Percentiles rank a stretch among this genome's conserved stretches.
These are phyloP conservation scores for Termitomyces sp. DNA, from an alignment of 768 basidiomycete genomes.

Conservation along the genomic window DNA sequence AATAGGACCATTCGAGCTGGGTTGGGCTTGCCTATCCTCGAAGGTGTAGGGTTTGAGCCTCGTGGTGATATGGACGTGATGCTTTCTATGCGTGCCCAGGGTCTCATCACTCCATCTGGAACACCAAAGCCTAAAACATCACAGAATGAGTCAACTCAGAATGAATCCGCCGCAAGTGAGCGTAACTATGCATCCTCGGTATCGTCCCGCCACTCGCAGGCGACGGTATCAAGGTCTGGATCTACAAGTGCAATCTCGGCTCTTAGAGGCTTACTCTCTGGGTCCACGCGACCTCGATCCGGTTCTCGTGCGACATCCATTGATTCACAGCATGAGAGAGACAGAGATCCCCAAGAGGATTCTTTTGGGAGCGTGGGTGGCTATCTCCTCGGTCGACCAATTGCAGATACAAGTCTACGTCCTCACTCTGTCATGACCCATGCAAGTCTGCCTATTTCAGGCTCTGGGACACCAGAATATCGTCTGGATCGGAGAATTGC, in stretches of 20 bases:
- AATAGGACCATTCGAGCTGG: constrained; percentile 68
- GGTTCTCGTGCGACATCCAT: constrained; percentile 44
- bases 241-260: constrained; percentile 44
- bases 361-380: constrained; percentile 54
- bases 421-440: constrained; percentile 22
- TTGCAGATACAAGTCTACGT: constrained; percentile 23
- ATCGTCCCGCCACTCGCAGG: constrained; percentile 39
- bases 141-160: constrained; percentile 23
- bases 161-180: constrained; percentile 14
- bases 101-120: constrained; percentile 37
- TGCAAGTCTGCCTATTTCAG: constrained; percentile 27
- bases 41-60: constrained; percentile 51
- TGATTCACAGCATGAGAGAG: constrained; percentile 29
- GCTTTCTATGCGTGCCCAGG: constrained; percentile 72
- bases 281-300: constrained; percentile 47
- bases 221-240: constrained; percentile 32
- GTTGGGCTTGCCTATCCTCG: constrained; percentile 40
- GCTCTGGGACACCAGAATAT: constrained; percentile 23
- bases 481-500: constrained; percentile 31
- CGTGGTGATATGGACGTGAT: constrained; percentile 81
- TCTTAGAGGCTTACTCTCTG: constrained; percentile 54
- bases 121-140: constrained; percentile 12
- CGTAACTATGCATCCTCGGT: constrained; percentile 42
- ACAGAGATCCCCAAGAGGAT: constrained; percentile 34
- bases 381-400: constrained; percentile 44